These are phyloP conservation scores for Fusarium verrucosum DNA, from an alignment of 2,329 filamentous ascomycete species.

Conservation along the genomic window DNA sequence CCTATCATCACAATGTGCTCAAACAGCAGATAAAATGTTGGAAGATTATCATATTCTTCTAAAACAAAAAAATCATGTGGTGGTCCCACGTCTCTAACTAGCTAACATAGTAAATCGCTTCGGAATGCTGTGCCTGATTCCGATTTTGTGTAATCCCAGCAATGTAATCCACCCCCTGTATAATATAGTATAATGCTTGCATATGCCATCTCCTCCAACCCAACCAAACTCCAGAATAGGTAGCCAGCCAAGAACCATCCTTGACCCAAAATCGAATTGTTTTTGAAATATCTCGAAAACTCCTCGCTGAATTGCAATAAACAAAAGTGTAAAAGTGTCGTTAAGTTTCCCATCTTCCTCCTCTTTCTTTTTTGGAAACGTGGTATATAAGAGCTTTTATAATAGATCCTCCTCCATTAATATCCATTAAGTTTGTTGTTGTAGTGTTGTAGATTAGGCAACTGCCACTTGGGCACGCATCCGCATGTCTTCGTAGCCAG, in stretches of 20 bases:
- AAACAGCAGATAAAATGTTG: conserved; percentile 5
- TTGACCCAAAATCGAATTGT: conserved; percentile 3
- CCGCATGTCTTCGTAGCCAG: conserved; percentile 51
- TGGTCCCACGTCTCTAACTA: conserved; percentile 22
- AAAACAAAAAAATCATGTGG: conserved; percentile 3
- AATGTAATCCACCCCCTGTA: conserved; percentile 4
- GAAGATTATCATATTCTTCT: conserved; percentile 22
- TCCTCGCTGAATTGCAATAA: conserved; percentile 39
- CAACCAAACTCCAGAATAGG: conserved; percentile 25
- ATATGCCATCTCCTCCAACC: conserved; percentile 4
- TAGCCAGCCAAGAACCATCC: conserved; percentile 15
- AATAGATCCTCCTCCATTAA: conserved; percentile 33
- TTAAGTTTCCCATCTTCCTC: conserved; percentile 29
- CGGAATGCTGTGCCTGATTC: conserved; percentile 12
- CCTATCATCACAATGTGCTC: no score
- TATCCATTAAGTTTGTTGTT: conserved; percentile 29
- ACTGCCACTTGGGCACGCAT: conserved; percentile 41
- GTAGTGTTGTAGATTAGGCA: conserved; percentile 24
- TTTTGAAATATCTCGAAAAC: conserved; percentile 37
- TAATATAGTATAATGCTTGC: conserved; percentile 2
- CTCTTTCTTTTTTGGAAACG: conserved; percentile 17
- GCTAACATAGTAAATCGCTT: conserved; percentile 31
- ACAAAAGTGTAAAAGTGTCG: conserved; percentile 19
- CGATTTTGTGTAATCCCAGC: conserved; percentile 24
- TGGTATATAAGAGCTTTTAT: conserved; percentile 32